Conservation (phyloP, 2,329 filamentous ascomycete genomes). For the Nothophaeocryptopus gaeumannii region DNA sequence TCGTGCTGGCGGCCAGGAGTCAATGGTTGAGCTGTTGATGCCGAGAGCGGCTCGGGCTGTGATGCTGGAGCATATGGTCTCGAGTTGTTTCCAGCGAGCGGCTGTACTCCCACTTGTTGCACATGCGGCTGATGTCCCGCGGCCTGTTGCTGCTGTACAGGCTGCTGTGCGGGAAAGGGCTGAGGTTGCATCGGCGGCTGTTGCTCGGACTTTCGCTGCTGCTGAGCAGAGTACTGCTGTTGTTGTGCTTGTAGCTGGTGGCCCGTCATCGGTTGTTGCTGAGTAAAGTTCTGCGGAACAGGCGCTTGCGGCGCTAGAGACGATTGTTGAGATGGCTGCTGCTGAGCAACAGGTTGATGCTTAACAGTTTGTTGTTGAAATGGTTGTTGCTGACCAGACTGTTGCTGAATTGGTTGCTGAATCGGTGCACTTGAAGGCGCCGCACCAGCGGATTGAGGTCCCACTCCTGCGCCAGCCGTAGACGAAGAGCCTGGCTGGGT, state of each 20-base stretch:
- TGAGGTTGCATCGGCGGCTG: background rate
- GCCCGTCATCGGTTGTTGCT: background rate
- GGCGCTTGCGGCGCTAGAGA: background rate
- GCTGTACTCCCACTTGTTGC: background rate
- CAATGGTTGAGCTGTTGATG: background rate
- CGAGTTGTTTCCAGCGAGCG: background rate
- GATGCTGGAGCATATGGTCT: background rate
- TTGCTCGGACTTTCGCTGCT: background rate
- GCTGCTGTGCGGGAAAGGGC: background rate
- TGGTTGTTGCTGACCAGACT: background rate
- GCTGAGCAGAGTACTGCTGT: background rate
- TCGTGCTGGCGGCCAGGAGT: background rate
- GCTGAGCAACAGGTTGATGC: background rate
- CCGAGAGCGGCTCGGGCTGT: background rate
- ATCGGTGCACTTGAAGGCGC: background rate
- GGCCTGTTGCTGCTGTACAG: background rate
- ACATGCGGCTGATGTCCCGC: background rate
- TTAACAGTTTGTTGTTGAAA: background rate
- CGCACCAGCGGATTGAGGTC: background rate
- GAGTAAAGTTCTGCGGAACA: background rate
- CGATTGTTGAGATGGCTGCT: conserved; percentile 1
- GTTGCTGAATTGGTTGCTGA: background rate
- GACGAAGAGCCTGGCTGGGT: background rate
- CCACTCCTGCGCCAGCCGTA: background rate
- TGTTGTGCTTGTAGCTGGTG: background rate